Evolutionary conservation across 192 early-diverging fungal genomes (phyloP).

Genomic region (Podila epicladia): DNA sequence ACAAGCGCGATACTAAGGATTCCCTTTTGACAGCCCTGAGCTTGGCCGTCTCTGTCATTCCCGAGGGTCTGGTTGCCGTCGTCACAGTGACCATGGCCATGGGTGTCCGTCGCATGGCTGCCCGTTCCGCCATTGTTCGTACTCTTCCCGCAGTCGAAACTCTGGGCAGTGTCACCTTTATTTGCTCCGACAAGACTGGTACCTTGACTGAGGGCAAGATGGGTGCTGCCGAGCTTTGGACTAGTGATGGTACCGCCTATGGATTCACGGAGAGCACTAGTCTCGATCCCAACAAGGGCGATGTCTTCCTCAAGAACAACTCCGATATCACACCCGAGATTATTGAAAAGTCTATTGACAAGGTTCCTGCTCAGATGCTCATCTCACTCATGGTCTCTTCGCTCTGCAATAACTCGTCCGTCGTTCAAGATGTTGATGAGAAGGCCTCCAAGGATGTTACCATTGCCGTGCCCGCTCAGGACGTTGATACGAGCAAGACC

Average conservation of each 20-base stretch:
- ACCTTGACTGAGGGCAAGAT: conserved; percentile 97
- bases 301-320: conserved; percentile 32
- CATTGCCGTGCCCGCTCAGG: conserved; percentile 33
- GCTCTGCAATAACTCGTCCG: conserved; percentile 87
- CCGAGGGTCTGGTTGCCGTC: conserved; percentile 98
- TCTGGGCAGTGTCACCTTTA: conserved; percentile 91
- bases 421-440: conserved; percentile 65
- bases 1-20: conserved; percentile 68
- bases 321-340: conserved; percentile 27
- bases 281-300: conserved; percentile 58
- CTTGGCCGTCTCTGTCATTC: conserved; percentile 95
- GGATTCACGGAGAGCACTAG: conserved; percentile 68
- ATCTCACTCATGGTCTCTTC: conserved; percentile 72
- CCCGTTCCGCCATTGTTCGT: conserved; percentile 85
- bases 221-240: conserved; percentile 89
- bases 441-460: conserved; percentile 55
- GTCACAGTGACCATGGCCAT: conserved; percentile 97
- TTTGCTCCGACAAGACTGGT: conserved; percentile 98
- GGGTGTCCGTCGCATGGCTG: conserved; percentile 94
- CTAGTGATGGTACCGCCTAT: conserved; percentile 70
- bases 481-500: conserved; percentile 26
- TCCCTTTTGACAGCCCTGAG: conserved; percentile 87
- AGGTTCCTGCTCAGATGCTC: conserved; percentile 60
- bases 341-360: conserved; percentile 53
- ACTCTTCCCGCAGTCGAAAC: conserved; percentile 94